Conservation (phyloP, 306 rosid genomes). For the Ochetophila trinervis region DNA sequence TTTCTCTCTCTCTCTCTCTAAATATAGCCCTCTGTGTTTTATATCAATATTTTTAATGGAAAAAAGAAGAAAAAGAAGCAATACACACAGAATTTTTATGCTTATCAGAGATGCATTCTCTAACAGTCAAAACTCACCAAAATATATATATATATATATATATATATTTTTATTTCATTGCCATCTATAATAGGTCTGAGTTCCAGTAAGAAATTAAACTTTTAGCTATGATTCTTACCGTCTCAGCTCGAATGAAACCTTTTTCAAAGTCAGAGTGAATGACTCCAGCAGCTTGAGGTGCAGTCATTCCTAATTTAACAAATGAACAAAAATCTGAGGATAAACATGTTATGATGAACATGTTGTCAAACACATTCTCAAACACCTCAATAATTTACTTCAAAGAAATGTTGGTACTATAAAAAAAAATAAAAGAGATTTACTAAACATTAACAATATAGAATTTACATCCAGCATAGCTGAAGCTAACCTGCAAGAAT, state of each 20-base stretch:
- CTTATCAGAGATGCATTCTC: neutral
- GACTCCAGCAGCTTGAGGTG: conserved; percentile 99
- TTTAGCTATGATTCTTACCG: conserved; percentile 47
- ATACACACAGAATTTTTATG: too few relatives aligned
- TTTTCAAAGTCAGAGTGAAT: conserved; percentile 99
- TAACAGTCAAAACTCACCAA: neutral
- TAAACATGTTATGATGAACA: neutral
- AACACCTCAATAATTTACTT: conserved; percentile 13
- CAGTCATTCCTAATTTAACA: conserved; percentile 84
- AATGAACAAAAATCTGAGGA: conserved; percentile 26
- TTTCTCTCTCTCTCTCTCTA: neutral
- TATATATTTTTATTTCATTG: neutral
- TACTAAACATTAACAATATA: neutral
- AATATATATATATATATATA: neutral
- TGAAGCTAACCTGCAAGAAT: conserved; percentile 75
- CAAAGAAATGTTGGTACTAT: conserved; percentile 17
- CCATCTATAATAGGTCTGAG: neutral
- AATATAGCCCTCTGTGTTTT: neutral
- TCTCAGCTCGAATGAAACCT: conserved; percentile 97
- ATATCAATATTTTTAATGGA: neutral
- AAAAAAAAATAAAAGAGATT: neutral
- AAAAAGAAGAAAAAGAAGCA: neutral
- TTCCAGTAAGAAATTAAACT: conserved; percentile 9
- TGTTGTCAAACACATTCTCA: conserved; percentile 5
- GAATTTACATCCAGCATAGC: conserved; percentile 18